Conservation (phyloP, 352 stramenopile species). For the Phytophthora pluvialis region DNA sequence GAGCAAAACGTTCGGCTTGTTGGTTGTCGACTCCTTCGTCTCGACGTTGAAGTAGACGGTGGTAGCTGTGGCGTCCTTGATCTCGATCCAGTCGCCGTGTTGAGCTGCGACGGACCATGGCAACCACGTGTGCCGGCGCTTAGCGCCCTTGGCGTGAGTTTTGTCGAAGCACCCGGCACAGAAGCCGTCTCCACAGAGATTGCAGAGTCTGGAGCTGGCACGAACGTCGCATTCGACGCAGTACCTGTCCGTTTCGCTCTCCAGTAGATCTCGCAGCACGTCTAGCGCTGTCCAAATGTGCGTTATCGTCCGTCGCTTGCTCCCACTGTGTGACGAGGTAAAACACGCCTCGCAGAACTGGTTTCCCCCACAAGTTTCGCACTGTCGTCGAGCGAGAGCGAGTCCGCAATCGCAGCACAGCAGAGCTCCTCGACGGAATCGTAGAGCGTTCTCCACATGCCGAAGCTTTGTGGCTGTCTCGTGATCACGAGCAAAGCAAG, state of each 20-base stretch:
- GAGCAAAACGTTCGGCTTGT: conserved; percentile 58
- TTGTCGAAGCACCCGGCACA: conserved; percentile 64
- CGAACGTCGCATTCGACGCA: conserved; percentile 76
- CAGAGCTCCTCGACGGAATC: conserved; percentile 57
- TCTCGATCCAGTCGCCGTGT: conserved; percentile 77
- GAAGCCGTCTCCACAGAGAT: conserved; percentile 81
- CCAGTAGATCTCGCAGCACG: conserved; percentile 63
- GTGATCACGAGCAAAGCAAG: conserved; percentile 58
- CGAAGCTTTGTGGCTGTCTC: conserved; percentile 48
- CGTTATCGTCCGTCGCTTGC: conserved; percentile 29
- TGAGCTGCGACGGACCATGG: conserved; percentile 57
- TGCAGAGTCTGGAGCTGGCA: conserved; percentile 57
- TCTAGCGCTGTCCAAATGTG: conserved; percentile 55
- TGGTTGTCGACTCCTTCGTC: conserved; percentile 74
- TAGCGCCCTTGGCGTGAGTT: conserved; percentile 64
- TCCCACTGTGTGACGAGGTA: conserved; percentile 34
- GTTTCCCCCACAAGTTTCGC: conserved; percentile 63
- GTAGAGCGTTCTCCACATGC: conserved; percentile 51
- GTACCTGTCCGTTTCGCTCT: conserved; percentile 59
- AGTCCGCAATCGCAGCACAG: conserved; percentile 62
- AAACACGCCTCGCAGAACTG: conserved; percentile 68
- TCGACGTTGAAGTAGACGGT: conserved; percentile 80
- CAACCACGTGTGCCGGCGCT: conserved; percentile 68
- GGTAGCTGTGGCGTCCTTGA: conserved; percentile 56
- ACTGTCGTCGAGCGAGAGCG: conserved; percentile 50